Evolutionary conservation across 1,139 yeast genomes (phyloP), one percentile per base, ranked within the genome.

Genomic region (Nakaseomyces nivariensis): DNA sequence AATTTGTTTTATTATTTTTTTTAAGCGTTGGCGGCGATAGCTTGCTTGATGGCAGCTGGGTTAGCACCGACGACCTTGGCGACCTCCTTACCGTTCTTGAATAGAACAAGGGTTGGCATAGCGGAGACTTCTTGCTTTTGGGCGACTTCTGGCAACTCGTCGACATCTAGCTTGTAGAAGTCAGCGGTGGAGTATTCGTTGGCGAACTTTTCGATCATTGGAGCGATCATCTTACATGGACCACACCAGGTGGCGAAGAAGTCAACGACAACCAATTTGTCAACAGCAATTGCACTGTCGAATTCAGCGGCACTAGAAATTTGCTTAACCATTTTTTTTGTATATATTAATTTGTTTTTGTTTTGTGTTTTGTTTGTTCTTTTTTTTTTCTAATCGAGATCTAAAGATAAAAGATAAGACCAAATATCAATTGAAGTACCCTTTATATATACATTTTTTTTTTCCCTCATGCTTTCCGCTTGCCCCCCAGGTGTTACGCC

Each of bases 191-290:
- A 69, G 71, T 73, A 75, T 60, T 78, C 75, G 47, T 72, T 68
- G 41, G 81, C 69, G 66, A 88, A 83, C 70, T 85, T 85, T 63
- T 87, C 94, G 62, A 89, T 72, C 72, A 86, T 74, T 66, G 97
- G 97, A 54, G 96, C 89, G 73, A 89, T 83, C 82, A 85, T 85
- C 76, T 88, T 88, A 76, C 97, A 89, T 55, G 97, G 96, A 60
- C 96, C 96, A 72, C 97, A 89, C 96, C 97, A 89, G 55, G 90
- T 82, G 59, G 97, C 96, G 62, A 82, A 87, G 73, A 89, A 89
- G 73, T 89, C 97, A 56, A 89, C 87, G 56, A 89, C 94, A 57
- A 86, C 86, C 65, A 86, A 75, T 56, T 82, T 82, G 56, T 76
- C 78, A 37, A 57, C 59, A 50, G 71, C 58, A 60, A 84, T 74